phyloP scores from a whole-genome alignment of 2,329 filamentous ascomycete genomes.

The Triangularia setosa region DNA sequence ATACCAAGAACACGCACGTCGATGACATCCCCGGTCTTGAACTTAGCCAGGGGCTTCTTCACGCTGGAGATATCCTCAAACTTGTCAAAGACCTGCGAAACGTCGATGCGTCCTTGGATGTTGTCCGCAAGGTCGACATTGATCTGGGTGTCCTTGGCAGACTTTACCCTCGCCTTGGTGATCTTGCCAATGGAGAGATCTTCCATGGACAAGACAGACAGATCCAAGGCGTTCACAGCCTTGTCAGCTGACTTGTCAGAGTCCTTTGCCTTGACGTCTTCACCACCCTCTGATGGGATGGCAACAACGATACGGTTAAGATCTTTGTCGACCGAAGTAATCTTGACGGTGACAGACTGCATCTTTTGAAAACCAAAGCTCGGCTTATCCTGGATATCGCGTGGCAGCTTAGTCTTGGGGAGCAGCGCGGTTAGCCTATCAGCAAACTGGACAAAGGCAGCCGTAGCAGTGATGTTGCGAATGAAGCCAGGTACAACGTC shows the following conservation, averaged over 20 bases:
- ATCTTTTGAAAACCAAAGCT: slow-evolving; percentile 76
- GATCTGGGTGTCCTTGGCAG: slow-evolving; percentile 84
- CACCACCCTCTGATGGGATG: slow-evolving; percentile 44
- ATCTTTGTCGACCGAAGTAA: slow-evolving; percentile 68
- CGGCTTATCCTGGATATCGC: slow-evolving; percentile 62
- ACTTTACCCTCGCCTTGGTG: slow-evolving; percentile 73
- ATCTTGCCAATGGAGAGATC: slow-evolving; percentile 71
- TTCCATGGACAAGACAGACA: slow-evolving; percentile 57
- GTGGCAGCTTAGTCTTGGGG: slow-evolving; percentile 71
- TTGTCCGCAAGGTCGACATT: slow-evolving; percentile 87
- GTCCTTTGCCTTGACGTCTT: slow-evolving; percentile 35
- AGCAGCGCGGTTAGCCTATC: slow-evolving; percentile 73
- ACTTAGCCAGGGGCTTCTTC: slow-evolving; percentile 73
- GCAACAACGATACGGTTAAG: slow-evolving; percentile 63
- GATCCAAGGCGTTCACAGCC: slow-evolving; percentile 55
- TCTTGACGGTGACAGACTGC: slow-evolving; percentile 69
- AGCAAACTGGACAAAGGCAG: slow-evolving; percentile 84
- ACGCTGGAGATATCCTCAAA: slow-evolving; percentile 84
- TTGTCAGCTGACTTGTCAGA: slow-evolving; percentile 36
- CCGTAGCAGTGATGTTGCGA: slow-evolving; percentile 75
- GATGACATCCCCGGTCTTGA: slow-evolving; percentile 67
- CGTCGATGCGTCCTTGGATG: slow-evolving; percentile 86
- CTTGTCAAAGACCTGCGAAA: slow-evolving; percentile 82
- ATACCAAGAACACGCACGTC: slow-evolving; percentile 77
- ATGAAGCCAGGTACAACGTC: slow-evolving; percentile 73